Percentiles rank a stretch among this genome's conserved stretches.
Conservation (phyloP, 345 rosid genomes). For the Leavenworthia alabamica region DNA sequence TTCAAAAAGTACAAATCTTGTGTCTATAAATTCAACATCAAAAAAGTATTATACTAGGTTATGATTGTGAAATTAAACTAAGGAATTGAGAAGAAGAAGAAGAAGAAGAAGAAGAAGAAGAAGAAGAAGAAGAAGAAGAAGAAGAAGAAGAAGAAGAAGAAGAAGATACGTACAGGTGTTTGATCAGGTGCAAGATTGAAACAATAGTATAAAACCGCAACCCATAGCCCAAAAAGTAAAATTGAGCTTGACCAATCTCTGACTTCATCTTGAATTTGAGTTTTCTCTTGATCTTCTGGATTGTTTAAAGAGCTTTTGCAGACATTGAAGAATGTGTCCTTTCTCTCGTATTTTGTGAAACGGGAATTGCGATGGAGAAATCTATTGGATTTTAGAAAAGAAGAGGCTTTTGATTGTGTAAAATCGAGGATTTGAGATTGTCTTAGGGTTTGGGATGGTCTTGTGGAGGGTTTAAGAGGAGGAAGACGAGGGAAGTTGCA, state of each 20-base stretch:
- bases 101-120: no score
- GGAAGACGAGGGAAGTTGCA: constrained; percentile 43
- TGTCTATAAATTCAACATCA: constrained; percentile 38
- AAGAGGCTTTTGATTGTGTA: constrained; percentile 17
- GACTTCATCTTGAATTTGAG: constrained; percentile 26
- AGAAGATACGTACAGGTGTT: constrained; percentile 48
- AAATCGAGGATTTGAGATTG: neutral
- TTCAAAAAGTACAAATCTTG: constrained; percentile 75
- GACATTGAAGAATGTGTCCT: constrained; percentile 21
- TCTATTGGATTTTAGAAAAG: constrained; percentile 14
- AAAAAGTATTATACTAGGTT: neutral
- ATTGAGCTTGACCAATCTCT: constrained; percentile 74
- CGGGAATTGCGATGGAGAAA: neutral
- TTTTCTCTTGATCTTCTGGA: constrained; percentile 46
- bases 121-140: no score
- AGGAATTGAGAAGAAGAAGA: neutral
- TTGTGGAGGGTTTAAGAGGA: constrained; percentile 22
- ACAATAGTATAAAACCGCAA: constrained; percentile 65
- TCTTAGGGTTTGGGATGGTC: constrained; percentile 1
- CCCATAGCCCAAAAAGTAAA: constrained; percentile 65
- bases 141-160: no score
- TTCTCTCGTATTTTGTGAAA: constrained; percentile 13
- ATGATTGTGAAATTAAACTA: neutral
- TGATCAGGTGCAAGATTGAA: constrained; percentile 70
- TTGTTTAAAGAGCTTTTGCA: constrained; percentile 44